phyloP scores from a whole-genome alignment of 805 yeast species.

The Brettanomyces custersianus region DNA sequence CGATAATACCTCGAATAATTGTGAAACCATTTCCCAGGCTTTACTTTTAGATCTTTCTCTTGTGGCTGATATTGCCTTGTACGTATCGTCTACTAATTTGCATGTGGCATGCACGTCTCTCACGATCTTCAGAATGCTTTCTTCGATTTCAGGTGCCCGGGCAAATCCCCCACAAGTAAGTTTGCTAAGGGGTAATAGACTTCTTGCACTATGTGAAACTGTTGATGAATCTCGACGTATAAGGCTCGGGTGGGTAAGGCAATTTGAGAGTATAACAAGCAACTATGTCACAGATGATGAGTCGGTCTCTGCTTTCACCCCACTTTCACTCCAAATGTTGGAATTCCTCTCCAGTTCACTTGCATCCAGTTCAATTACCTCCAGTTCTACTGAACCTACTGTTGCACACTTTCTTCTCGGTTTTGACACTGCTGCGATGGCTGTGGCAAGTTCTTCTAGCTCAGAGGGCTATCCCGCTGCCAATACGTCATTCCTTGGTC shows the following conservation, averaged over 20 bases:
- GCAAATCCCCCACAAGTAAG: too few species aligned
- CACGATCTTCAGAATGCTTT: too few species aligned
- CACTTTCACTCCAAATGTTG: too few species aligned
- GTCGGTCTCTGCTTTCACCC: too few species aligned
- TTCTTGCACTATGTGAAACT: slow-evolving; percentile 63
- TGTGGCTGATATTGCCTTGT: slow-evolving; percentile 66
- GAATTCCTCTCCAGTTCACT: too few species aligned
- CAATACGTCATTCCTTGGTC: too few species aligned
- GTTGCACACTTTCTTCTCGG: slow-evolving; percentile 76
- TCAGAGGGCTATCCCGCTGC: too few species aligned
- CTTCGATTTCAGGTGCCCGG: too few species aligned
- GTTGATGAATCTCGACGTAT: slow-evolving; percentile 73
- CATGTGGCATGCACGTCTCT: slow-evolving; percentile 43
- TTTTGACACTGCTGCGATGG: slow-evolving; percentile 42
- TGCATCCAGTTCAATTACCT: slow-evolving; percentile 36
- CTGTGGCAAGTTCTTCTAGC: slow-evolving; percentile 28
- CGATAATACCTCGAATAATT: slow-evolving; percentile 47
- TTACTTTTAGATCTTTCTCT: slow-evolving; percentile 61
- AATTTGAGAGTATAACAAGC: too few species aligned
- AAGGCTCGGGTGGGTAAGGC: slow-evolving; percentile 62
- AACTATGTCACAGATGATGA: too few species aligned
- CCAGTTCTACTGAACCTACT: slow-evolving; percentile 28
- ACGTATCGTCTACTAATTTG: slow-evolving; percentile 50
- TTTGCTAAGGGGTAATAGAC: slow-evolving; percentile 44
- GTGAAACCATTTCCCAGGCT: slow-evolving; percentile 62